Percentiles rank a stretch among this genome's conserved stretches.
phyloP scores from a whole-genome alignment of 345 rosid species.

The Populus simonii region DNA sequence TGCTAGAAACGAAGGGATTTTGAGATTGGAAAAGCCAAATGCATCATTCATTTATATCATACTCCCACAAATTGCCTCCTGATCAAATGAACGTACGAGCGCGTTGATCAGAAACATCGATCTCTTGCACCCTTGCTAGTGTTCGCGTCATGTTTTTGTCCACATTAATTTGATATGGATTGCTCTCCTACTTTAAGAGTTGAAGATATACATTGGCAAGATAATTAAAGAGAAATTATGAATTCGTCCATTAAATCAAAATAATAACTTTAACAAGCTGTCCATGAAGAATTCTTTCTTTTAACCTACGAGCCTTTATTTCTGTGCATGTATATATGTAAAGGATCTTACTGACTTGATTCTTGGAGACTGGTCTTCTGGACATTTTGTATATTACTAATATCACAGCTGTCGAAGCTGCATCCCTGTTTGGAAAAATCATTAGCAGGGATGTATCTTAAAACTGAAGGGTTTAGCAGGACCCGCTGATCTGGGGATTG shows the following conservation, averaged over 20 bases:
- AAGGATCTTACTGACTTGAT: too few species aligned
- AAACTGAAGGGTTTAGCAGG: background rate
- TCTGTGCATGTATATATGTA: too few species aligned
- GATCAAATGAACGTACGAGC: background rate
- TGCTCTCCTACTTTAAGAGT: background rate
- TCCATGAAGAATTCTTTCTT: background rate
- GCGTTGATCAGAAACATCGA: background rate
- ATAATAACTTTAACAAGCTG: background rate
- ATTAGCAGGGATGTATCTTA: slow-evolving; percentile 23
- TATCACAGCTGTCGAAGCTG: background rate
- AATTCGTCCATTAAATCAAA: background rate
- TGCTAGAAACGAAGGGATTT: slow-evolving; percentile 21
- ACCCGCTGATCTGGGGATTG: slow-evolving; percentile 21
- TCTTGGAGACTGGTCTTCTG: too few species aligned
- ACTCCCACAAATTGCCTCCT: background rate
- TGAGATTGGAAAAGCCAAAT: slow-evolving; percentile 14
- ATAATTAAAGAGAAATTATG: background rate
- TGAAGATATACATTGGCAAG: too few species aligned
- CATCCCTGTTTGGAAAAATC: slow-evolving; percentile 29
- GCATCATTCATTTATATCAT: background rate
- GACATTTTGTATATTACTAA: too few species aligned
- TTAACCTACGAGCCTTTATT: too few species aligned
- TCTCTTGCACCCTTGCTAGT: background rate
- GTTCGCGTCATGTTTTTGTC: background rate
- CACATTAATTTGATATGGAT: background rate